Conservation (phyloP, 2,329 filamentous ascomycete species). For the Ophidiomyces ophidiicola region DNA sequence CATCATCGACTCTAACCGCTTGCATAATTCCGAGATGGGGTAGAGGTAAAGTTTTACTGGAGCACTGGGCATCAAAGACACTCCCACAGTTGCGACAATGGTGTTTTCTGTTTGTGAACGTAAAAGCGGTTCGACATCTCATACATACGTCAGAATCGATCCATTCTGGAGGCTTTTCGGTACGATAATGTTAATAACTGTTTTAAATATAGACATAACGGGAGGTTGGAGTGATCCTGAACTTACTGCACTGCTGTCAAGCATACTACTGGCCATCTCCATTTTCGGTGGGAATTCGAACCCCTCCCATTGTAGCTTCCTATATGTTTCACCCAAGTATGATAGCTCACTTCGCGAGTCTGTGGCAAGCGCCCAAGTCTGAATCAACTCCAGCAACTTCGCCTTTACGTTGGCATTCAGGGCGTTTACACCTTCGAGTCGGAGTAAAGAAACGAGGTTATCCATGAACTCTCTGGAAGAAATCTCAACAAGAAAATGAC, state of each 20-base stretch:
- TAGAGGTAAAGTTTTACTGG: slow-evolving; percentile 72
- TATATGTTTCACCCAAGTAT: slow-evolving; percentile 85
- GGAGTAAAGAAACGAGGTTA: slow-evolving; percentile 80
- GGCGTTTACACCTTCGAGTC: slow-evolving; percentile 59
- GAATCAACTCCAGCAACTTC: slow-evolving; percentile 87
- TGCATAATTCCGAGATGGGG: slow-evolving; percentile 88
- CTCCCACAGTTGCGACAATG: slow-evolving; percentile 97
- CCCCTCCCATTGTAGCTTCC: slow-evolving; percentile 66
- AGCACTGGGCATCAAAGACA: slow-evolving; percentile 93
- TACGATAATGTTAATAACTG: slow-evolving; percentile 2
- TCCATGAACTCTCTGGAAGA: slow-evolving; percentile 98
- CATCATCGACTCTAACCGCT: slow-evolving; percentile 87
- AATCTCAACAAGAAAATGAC: slow-evolving; percentile 89
- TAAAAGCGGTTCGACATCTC: slow-evolving; percentile 89
- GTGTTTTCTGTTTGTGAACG: slow-evolving; percentile 96
- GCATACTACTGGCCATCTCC: slow-evolving; percentile 88
- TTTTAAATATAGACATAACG: slow-evolving; percentile 8
- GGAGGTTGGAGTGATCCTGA: slow-evolving; percentile 1
- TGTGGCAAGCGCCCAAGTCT: slow-evolving; percentile 82
- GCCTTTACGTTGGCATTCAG: slow-evolving; percentile 74
- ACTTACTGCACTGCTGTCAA: slow-evolving; percentile 86
- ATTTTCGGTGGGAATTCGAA: slow-evolving; percentile 79
- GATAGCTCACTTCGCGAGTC: slow-evolving; percentile 69
- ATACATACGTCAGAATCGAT: slow-evolving; percentile 96
- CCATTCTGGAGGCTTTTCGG: slow-evolving; percentile 77